Evolutionary conservation across 176 grass and related monocot genomes (phyloP), one percentile per base, ranked within the genome.

Genomic region (Guadua angustifolia): DNA sequence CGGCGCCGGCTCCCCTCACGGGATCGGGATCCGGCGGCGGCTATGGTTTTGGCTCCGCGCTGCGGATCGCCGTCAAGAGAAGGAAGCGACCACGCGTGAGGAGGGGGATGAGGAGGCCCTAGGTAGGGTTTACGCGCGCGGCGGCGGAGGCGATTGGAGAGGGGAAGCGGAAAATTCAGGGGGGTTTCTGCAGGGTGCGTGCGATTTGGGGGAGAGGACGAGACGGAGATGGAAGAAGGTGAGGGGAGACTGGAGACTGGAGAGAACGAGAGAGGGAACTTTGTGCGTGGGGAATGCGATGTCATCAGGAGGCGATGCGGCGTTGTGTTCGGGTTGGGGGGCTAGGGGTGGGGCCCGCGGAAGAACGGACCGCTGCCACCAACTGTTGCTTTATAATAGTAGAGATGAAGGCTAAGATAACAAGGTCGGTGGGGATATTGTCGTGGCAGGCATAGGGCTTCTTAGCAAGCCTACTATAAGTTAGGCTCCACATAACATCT

Each of bases 1-100:
- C 4, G 29, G 77, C 24, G 21, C 39, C 46, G 58, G 82, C 50
- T 60, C 67, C 35, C 67, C 74, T 35, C 46, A 73, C 79, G 57
- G 84, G 85, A 90, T 90, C 84, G 89, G 88, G 89, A 90, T 90
- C 89, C 75, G 84, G 74, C 64, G 80, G 88, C 76, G 87, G 86
- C 82, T 87, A 88, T 86, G 88, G 85, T 88, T 86, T 81, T 59
- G 40, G 58, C 43, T 8, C 18, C 45, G 69, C 47, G 39, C 60
- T 80, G 15, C 42, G 9, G 66, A 29, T 42, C 35, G 35, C 35
- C 29, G 29, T 29, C 29, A 29, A 1, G 29, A 36, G 35, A 36
- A 36, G 35, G 35, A 36, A 36, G 35, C 35, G 35, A 36, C 35
- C 35, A 2, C 35, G 35, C 26, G 59, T 14, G 69, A 55, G n/a